Percentiles rank a stretch among this genome's conserved stretches.
Conservation (phyloP, 148 eudicot species). For the Mesembryanthemum crystallinum region DNA sequence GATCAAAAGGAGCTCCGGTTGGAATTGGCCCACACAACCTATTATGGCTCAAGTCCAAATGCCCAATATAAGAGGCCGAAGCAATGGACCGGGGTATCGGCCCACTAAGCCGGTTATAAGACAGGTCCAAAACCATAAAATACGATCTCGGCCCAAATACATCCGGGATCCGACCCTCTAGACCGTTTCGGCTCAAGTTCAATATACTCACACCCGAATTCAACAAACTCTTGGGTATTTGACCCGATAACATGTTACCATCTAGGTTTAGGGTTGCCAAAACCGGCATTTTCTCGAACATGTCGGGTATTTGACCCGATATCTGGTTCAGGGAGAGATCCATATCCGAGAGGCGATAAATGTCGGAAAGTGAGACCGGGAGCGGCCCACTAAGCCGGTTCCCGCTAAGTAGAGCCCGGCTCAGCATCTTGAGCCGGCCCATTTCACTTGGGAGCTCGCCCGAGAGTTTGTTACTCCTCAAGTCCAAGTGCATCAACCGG, state of each 20-base stretch:
- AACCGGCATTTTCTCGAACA: conserved; percentile 66
- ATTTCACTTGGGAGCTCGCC: conserved; percentile 56
- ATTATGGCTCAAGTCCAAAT: conserved; percentile 78
- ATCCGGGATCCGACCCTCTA: conserved; percentile 70
- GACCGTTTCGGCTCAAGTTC: conserved; percentile 65
- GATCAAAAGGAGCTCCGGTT: conserved; percentile 65
- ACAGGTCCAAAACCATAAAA: conserved; percentile 68
- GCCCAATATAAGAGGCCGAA: conserved; percentile 61
- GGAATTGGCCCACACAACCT: conserved; percentile 84
- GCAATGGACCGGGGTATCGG: conserved; percentile 63
- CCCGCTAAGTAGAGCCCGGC: conserved; percentile 67
- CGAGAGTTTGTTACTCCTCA: conserved; percentile 51
- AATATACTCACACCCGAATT: conserved; percentile 55
- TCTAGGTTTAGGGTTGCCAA: conserved; percentile 67
- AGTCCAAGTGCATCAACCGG: conserved; percentile 66
- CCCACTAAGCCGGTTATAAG: conserved; percentile 59
- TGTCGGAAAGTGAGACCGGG: conserved; percentile 51
- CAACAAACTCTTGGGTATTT: conserved; percentile 47
- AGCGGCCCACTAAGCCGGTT: conserved; percentile 55
- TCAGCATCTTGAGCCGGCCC: conserved; percentile 65
- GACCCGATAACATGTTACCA: conserved; percentile 59
- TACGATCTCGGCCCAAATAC: conserved; percentile 75
- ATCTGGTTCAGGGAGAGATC: conserved; percentile 69
- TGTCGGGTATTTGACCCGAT: conserved; percentile 55
- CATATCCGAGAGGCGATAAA: conserved; percentile 68